These are phyloP conservation scores for Fusarium avenaceum DNA, from an alignment of 2,329 filamentous ascomycete species.

Conservation along the genomic window DNA sequence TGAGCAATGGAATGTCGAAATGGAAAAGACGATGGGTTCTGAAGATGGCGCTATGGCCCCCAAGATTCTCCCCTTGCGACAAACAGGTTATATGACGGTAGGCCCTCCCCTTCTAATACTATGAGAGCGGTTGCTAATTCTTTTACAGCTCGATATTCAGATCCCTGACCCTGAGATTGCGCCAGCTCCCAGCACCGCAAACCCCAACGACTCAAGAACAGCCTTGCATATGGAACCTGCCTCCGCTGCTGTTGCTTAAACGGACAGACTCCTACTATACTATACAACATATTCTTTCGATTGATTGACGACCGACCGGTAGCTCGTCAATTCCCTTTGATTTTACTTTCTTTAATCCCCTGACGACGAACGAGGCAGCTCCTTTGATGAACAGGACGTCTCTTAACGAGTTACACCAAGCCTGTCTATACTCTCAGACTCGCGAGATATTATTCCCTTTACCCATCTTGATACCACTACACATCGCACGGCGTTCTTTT, in stretches of 20 bases:
- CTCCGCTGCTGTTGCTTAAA: constrained; percentile 45
- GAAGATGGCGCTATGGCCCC: constrained; percentile 70
- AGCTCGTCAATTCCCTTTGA: constrained; percentile 25
- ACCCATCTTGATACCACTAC: constrained; percentile 49
- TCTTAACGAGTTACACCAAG: constrained; percentile 44
- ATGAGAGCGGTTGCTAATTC: constrained; percentile 20
- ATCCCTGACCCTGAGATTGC: constrained; percentile 83
- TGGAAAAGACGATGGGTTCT: constrained; percentile 67
- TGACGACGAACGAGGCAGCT: constrained; percentile 47
- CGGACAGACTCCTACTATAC: not conserved
- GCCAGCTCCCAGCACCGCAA: constrained; percentile 60
- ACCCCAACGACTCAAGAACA: constrained; percentile 55
- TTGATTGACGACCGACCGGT: constrained; percentile 22
- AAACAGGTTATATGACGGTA: constrained; percentile 89
- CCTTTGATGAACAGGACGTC: constrained; percentile 45
- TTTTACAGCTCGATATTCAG: constrained; percentile 78
- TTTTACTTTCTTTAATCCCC: constrained; percentile 42
- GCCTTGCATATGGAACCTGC: constrained; percentile 53
- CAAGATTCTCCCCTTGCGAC: constrained; percentile 81
- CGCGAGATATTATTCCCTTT: constrained; percentile 38
- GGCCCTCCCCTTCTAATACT: constrained; percentile 49
- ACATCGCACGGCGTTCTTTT: constrained; percentile 50
- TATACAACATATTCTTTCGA: constrained; percentile 23
- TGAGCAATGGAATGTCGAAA: constrained; percentile 85
- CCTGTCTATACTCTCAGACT: constrained; percentile 40